phyloP scores from a whole-genome alignment of 2,329 filamentous ascomycete genomes.

The Dactylella cylindrospora region DNA sequence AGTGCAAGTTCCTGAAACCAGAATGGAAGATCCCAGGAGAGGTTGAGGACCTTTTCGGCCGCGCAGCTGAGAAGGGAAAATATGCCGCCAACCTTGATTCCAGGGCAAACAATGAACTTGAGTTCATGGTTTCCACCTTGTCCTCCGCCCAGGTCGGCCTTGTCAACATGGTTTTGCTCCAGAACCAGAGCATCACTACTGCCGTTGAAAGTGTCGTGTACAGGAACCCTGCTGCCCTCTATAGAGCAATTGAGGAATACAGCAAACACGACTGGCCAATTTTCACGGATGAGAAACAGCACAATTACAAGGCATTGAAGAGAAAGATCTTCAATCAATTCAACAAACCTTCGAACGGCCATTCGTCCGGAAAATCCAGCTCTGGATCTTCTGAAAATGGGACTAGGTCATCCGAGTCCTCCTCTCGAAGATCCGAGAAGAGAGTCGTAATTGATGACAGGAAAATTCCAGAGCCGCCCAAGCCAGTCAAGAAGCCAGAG shows the following conservation, averaged over 20 bases:
- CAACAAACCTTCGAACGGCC: conserved; percentile 34
- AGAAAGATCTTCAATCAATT: conserved; percentile 43
- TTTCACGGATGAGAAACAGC: conserved; percentile 48
- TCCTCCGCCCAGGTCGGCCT: conserved; percentile 47
- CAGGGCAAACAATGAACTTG: conserved; percentile 47
- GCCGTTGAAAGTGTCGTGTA: conserved; percentile 47
- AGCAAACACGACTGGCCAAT: conserved; percentile 47
- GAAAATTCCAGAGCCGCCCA: conserved; percentile 7
- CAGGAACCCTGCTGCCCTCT: conserved; percentile 47
- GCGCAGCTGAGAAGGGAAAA: conserved; percentile 44
- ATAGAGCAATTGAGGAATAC: conserved; percentile 47
- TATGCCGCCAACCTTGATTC: conserved; percentile 31
- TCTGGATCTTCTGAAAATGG: conserved; percentile 36
- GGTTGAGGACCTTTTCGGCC: conserved; percentile 48
- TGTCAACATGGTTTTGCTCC: conserved; percentile 49
- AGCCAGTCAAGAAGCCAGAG: conserved; percentile 22
- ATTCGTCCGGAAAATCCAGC: conserved; percentile 37
- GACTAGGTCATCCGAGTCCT: conserved; percentile 30
- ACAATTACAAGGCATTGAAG: conserved; percentile 47
- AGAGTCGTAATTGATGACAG: conserved; percentile 13
- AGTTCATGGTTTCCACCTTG: conserved; percentile 47
- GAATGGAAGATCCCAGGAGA: conserved; percentile 48
- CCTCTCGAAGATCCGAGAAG: conserved; percentile 28
- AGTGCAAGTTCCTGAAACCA: conserved; percentile 47
- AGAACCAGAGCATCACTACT: conserved; percentile 48